Evolutionary conservation across 179 eudicot genomes (phyloP).

Genomic region (Beta macrorhiza): DNA sequence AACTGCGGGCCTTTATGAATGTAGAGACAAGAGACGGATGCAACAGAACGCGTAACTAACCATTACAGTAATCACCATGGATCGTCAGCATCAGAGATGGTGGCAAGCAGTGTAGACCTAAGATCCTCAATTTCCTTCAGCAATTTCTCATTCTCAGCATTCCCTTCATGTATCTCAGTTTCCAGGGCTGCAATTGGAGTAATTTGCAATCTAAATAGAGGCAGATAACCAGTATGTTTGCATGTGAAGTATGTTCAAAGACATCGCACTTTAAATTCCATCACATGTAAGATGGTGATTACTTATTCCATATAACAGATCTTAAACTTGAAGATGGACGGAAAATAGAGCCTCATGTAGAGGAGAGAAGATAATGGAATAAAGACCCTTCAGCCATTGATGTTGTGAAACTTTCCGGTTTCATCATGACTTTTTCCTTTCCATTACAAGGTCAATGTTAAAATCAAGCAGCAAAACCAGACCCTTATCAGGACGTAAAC

Average conservation of each 20-base stretch:
- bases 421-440: neutral
- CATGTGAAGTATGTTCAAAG: neutral
- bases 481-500: neutral
- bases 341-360: neutral
- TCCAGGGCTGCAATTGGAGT: conserved; percentile 38
- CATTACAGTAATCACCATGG: conserved; percentile 22
- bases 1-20: neutral
- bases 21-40: neutral
- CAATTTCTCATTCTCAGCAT: conserved; percentile 47
- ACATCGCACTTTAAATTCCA: neutral
- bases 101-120: conserved; percentile 40
- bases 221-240: neutral
- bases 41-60: neutral
- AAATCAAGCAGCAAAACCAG: neutral
- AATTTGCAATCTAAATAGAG: neutral
- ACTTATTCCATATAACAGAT: neutral
- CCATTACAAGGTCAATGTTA: neutral
- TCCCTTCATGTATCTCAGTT: conserved; percentile 42
- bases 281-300: conserved; percentile 1
- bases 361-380: neutral
- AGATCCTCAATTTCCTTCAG: conserved; percentile 49
- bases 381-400: neutral
- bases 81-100: conserved; percentile 28
- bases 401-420: neutral
- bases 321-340: neutral